Base-by-base conservation (phyloP, 1,284 basidiomycete genomes). In the Pholiota adiposa region DNA sequence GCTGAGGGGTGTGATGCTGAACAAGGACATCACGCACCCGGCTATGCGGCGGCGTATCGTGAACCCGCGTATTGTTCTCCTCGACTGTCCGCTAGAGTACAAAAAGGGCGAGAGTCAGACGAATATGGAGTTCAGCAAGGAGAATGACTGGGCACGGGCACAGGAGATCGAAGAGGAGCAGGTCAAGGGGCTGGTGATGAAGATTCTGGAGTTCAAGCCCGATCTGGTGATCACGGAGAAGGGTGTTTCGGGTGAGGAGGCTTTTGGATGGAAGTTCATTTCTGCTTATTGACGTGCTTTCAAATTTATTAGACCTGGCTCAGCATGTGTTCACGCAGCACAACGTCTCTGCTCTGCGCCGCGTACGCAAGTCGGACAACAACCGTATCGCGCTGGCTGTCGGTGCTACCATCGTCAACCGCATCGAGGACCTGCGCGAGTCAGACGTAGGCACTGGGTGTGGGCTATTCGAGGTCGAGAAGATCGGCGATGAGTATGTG, bases 71-170 rank as follows among this genome's bases (percentile, higher is more conserved):
- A 93, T 98, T 63, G 80, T 98, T 31, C 78, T 99, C 50, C 82
- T 99, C 58, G 97, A 99, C 77, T 99, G 96, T 77, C 95, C 97
- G 16, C 79, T 98, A 58, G 97, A 99, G 79, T 98, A 99, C 82
- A 99, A 98, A 81, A 99, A 98, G 83, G 97, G 97, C 46, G 97
- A 99, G 80, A 90, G 86, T 63, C 97, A 99, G 78, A 99, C 97
- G 63, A 98, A 98, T 76, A 99, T 99, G 80, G 97, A 99, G 79
- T 96, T 99, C 68, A 90, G 90, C 34, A 94, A 93, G 75, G 96
- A 97, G 79, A 84, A 86, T 46, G 96, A 99, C 74, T 99, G 96
- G 94, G 90, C 92, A 64, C 81, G 93, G 57, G 91, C 96, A 34
- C 89, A 98, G 74, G 89, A 95, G 74, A 95, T 98, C 64, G 97